Evolutionary conservation across 768 basidiomycete species (phyloP), one percentile per base, ranked within the genome.

Genomic region (Cystobasidium onofrii): DNA sequence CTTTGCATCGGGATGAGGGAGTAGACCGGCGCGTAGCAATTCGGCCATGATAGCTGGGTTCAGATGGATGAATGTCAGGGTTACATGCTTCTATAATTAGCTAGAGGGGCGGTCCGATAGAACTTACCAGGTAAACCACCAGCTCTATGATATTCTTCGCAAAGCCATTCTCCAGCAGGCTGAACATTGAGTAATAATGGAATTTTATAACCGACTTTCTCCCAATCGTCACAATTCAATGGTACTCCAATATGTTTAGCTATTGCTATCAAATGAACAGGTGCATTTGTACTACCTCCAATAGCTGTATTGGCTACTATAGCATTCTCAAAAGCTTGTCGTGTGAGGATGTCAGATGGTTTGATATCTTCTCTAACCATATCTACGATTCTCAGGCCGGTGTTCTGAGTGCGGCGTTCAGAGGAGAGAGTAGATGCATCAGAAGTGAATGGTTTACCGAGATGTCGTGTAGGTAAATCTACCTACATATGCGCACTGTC

Each of bases 211-310:
- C 89, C 86, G 43, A 92, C 85, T 74, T 81, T 83, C 81, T 92
- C 90, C 84, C 93, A 93, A 80, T 93, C 91, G 74, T 94, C 91
- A 75, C 93, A 89, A 6, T 83, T 86, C 52, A 94, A 85, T 29
- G 86, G 82, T 29, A 88, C 80, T 57, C 92, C 88, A 0, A 89
- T 88, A 10, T 91, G 87, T 75, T 92, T 85, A 10, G 91, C 91
- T 82, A 92, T 74, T 0, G 78, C 78, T 25, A 78, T 54, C 18
- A 78, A 43, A 57, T 78, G 78, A 7, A 77, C 54, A 23, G 77
- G 90, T 23, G 91, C 88, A 79, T 93, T 93, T 3, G 92, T 94
- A 0, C 90, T 91, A 20, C 92, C 92, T 36, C 91, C 91, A 1
- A 93, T 84, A 60, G 90, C 83, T 78, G 88, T 91, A 50, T 90